These are phyloP conservation scores for Paxillus involutus DNA, from an alignment of 768 basidiomycete genomes.

Conservation along the genomic window DNA sequence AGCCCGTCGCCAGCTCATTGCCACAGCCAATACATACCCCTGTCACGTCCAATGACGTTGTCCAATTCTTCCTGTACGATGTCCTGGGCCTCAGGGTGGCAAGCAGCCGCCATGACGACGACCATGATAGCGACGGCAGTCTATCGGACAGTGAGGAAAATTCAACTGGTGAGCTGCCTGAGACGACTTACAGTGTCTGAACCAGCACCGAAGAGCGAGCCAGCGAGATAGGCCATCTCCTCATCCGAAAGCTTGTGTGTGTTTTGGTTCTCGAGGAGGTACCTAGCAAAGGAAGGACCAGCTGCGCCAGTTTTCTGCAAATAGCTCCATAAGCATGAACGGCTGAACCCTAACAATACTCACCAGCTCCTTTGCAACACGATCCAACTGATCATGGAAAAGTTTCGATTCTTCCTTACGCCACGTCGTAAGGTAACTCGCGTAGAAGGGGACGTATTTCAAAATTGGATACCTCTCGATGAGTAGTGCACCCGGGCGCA, in stretches of 20 bases:
- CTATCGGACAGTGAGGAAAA: slow-evolving; percentile 9
- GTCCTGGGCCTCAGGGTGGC: slow-evolving; percentile 51
- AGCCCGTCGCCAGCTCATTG: not conserved
- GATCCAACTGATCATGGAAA: slow-evolving; percentile 52
- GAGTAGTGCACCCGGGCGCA: slow-evolving; percentile 36
- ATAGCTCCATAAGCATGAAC: not conserved
- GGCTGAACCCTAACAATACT: not conserved
- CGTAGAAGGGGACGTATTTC: slow-evolving; percentile 58
- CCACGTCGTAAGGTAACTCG: slow-evolving; percentile 54
- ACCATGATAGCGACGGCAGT: slow-evolving; percentile 60
- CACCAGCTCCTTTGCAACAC: slow-evolving; percentile 48
- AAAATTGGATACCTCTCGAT: slow-evolving; percentile 39
- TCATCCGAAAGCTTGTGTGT: slow-evolving; percentile 54
- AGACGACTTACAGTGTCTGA: slow-evolving; percentile 51
- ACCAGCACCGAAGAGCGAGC: slow-evolving; percentile 66
- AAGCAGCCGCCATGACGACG: slow-evolving; percentile 56
- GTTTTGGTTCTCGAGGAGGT: slow-evolving; percentile 54
- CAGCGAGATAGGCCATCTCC: slow-evolving; percentile 63
- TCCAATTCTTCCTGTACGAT: slow-evolving; percentile 58
- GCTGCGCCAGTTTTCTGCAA: slow-evolving; percentile 21
- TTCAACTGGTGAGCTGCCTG: not conserved
- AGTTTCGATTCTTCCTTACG: slow-evolving; percentile 55
- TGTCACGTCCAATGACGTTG: slow-evolving; percentile 45
- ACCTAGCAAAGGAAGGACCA: slow-evolving; percentile 51
- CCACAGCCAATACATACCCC: slow-evolving; percentile 13